These are phyloP conservation scores for Penicillium cataractarum DNA, from an alignment of 495 filamentous ascomycete species.

Conservation along the genomic window DNA sequence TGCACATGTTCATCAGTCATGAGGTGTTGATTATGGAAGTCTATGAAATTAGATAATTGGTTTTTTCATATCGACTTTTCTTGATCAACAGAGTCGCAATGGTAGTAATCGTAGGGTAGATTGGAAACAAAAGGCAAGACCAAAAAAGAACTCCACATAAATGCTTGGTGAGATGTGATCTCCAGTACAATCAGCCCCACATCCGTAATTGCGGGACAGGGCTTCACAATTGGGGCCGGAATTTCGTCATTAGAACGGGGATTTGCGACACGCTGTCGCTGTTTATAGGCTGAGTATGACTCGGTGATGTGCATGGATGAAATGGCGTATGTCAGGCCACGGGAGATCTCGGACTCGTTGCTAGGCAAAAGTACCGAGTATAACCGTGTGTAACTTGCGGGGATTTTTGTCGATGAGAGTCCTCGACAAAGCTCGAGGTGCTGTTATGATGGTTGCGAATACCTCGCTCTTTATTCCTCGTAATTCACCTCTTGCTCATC, in stretches of 20 bases:
- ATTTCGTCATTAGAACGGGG: not conserved
- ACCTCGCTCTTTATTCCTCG: constrained; percentile 40
- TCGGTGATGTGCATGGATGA: not conserved
- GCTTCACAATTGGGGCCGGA: not conserved
- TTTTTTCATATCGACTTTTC: not conserved
- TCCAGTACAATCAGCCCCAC: constrained; percentile 2
- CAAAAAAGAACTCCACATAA: not conserved
- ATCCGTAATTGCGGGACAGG: not conserved
- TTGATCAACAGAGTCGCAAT: not conserved
- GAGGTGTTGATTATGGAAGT: constrained; percentile 13
- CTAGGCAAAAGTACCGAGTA: not conserved
- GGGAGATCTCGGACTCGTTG: constrained; percentile 1
- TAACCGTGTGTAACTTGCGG: not conserved
- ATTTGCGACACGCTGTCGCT: not conserved
- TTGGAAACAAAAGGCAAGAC: not conserved
- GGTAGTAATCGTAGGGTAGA: not conserved
- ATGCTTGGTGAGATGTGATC: not conserved
- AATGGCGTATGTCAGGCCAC: not conserved
- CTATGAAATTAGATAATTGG: constrained; percentile 2
- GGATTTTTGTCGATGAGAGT: not conserved
- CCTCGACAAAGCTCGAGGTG: not conserved
- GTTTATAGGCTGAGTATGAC: not conserved
- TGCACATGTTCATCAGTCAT: constrained; percentile 20
- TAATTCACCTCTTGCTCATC: constrained; percentile 76
- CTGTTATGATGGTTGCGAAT: not conserved